phyloP scores from a whole-genome alignment of 352 stramenopile genomes.

The Phytophthora constricta region DNA sequence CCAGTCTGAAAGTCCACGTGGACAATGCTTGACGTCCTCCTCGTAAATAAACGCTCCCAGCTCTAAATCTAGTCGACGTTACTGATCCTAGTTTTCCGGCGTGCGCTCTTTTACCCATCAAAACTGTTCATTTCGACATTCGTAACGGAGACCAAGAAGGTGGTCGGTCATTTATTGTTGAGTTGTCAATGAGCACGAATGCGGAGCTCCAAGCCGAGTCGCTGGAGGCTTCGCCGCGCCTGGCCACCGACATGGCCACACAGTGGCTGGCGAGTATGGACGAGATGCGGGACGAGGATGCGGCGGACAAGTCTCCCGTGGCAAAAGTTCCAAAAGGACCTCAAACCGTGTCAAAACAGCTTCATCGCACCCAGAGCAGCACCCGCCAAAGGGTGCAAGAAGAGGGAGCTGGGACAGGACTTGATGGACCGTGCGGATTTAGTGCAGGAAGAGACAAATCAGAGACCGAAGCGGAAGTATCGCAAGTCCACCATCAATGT shows the following conservation, averaged over 20 bases:
- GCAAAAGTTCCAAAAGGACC: neutral
- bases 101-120: neutral
- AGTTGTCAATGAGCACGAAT: no score
- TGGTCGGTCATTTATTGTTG: no score
- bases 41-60: no score
- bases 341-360: neutral
- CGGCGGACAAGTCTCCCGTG: neutral
- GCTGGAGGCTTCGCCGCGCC: conserved; percentile 30
- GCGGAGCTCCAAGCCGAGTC: conserved; percentile 3
- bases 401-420: conserved; percentile 2
- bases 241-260: conserved; percentile 34
- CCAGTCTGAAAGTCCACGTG: neutral
- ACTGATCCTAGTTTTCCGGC: neutral
- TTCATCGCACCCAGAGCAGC: conserved; percentile 10
- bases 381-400: conserved; percentile 19
- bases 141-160: no score
- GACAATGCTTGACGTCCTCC: no score
- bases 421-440: neutral
- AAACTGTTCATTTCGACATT: neutral
- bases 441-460: conserved; percentile 5
- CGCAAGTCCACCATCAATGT: conserved; percentile 44
- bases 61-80: no score
- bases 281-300: conserved; percentile 29
- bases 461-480: conserved; percentile 34
- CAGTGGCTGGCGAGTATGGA: conserved; percentile 36